Base-by-base conservation (phyloP, 2,329 filamentous ascomycete genomes). In the Lasiodiplodia hormozganensis region DNA sequence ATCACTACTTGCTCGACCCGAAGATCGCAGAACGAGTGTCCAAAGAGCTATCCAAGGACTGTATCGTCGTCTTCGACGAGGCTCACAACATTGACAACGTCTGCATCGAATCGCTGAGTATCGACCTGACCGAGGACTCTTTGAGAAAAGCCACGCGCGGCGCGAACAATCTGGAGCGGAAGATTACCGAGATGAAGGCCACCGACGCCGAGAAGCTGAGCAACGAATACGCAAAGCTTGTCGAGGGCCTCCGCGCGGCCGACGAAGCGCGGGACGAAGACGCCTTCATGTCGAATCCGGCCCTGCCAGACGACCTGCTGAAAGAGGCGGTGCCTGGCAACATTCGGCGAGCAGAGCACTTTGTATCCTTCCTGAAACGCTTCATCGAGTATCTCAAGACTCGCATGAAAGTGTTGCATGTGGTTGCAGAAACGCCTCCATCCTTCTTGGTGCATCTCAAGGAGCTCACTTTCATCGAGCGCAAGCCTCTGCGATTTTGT, bases 51-150 rank as follows among this genome's bases (percentile, higher is more conserved):
- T 97, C 96, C 0, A 97, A 97, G 74, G 96, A 99, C 79, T 97
- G 94, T 78, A 99, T 99, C 65, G 93, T 99, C 23, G 96, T 99
- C 3, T 99, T 99, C 72, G 96, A 99, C 76, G 96, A 99, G 80
- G 96, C 96, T 16, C 96, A 99, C 83, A 99, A 99, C 76, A 99
- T 99, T 74, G 96, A 99, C 85, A 99, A 99, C 77, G 96, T 99
- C 69, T 99, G 96, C 78, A 99, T 99, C 73, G 96, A 99, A 77
- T 95, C 96, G 2, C 83, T 98, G 14, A 99, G 96, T 76, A 98
- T 97, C 52, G 96, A 99, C 75, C 88, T 99, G 68, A 98, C 95
- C 0, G 94, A 99, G 77, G 96, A 98, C 73, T 97, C 95, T 0
- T 80, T 99, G 65, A 89, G 94, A 25, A 97, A 93, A 81, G 96